Conservation (phyloP, 805 yeast genomes). For the Yarrowia sp. region DNA sequence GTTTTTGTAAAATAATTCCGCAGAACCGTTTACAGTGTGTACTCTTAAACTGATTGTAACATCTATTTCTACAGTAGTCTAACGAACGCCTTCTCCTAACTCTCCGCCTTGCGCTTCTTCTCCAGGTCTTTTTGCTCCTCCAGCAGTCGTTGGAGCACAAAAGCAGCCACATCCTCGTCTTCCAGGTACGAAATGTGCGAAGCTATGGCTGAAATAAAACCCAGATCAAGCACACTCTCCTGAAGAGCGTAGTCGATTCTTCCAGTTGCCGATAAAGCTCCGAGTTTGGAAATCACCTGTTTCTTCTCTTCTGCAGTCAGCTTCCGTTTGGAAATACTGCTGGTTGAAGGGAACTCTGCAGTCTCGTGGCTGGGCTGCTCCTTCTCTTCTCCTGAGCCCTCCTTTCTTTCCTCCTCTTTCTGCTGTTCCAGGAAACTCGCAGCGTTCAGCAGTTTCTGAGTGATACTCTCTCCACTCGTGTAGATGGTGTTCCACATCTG, state of each 20-base stretch:
- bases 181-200: conserved; percentile 91
- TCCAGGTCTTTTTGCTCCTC: conserved; percentile 27
- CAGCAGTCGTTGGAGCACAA: conserved; percentile 65
- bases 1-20: no score
- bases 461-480: conserved; percentile 27
- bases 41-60: background rate
- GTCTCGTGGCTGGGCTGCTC: conserved; percentile 1
- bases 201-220: conserved; percentile 77
- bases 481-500: conserved; percentile 38
- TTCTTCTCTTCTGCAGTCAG: conserved; percentile 51
- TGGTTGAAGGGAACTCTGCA: conserved; percentile 20
- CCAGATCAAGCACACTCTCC: conserved; percentile 78
- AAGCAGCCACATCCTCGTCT: conserved; percentile 82
- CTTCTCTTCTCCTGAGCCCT: background rate
- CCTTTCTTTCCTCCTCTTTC: conserved; percentile 5
- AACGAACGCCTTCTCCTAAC: background rate
- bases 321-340: conserved; percentile 23
- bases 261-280: conserved; percentile 57
- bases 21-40: no score
- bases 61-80: background rate
- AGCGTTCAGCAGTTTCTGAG: conserved; percentile 22
- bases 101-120: conserved; percentile 9
- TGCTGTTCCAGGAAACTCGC: conserved; percentile 16
- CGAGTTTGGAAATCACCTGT: conserved; percentile 55
- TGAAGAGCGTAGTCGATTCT: conserved; percentile 83